Evolutionary conservation across 352 stramenopile species (phyloP).

Genomic region (Phytophthora sojae): DNA sequence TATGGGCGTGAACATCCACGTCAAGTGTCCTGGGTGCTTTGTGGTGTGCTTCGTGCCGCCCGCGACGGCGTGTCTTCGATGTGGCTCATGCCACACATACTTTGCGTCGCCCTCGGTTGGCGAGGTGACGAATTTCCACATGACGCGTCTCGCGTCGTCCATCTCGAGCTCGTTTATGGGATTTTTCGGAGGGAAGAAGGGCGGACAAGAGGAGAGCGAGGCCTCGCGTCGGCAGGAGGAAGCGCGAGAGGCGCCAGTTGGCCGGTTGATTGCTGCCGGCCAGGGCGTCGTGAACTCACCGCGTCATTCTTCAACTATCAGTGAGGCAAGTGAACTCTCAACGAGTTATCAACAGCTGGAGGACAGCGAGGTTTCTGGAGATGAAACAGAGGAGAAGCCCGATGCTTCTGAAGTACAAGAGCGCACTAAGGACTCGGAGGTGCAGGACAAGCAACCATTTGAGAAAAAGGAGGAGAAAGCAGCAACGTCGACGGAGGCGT

Average conservation of each 20-base stretch:
- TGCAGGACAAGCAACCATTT: neutral
- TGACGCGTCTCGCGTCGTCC: constrained; percentile 75
- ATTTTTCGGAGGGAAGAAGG: constrained; percentile 59
- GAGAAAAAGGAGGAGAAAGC: constrained; percentile 15
- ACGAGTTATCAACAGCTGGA: constrained; percentile 39
- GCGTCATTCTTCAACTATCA: constrained; percentile 36
- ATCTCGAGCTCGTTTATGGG: constrained; percentile 83
- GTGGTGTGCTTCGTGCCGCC: constrained; percentile 79
- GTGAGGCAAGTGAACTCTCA: constrained; percentile 39
- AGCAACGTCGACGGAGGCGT: neutral
- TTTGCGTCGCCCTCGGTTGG: constrained; percentile 84
- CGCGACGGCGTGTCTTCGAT: constrained; percentile 80
- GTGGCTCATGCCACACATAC: constrained; percentile 82
- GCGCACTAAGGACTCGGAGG: neutral
- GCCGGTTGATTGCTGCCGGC: constrained; percentile 68
- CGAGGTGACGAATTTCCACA: constrained; percentile 87
- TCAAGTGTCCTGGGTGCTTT: constrained; percentile 83
- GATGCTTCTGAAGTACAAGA: constrained; percentile 18
- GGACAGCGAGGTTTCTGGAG: constrained; percentile 32
- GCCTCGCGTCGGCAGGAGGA: constrained; percentile 38
- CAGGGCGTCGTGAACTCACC: constrained; percentile 50
- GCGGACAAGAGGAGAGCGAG: constrained; percentile 33
- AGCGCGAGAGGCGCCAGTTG: constrained; percentile 57
- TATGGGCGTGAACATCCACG: constrained; percentile 87
- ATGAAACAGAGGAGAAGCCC: constrained; percentile 43